Evolutionary conservation across 2,329 filamentous ascomycete genomes (phyloP).

Genomic region (Pyrenophora teres): DNA sequence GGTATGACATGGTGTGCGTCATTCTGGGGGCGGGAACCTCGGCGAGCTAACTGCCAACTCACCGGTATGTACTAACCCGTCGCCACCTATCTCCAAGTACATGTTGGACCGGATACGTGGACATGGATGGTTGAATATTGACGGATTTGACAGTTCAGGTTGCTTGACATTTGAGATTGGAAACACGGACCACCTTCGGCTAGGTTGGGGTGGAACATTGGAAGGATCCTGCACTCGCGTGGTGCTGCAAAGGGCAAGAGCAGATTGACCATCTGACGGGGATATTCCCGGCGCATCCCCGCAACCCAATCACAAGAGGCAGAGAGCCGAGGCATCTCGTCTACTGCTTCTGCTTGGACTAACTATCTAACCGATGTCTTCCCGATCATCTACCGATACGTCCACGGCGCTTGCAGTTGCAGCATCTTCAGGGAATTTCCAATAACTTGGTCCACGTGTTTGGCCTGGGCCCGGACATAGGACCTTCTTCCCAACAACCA

Average conservation of each 20-base stretch:
- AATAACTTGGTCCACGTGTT: too few species aligned
- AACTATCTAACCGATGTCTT: not conserved
- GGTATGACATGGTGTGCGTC: constrained; percentile 4
- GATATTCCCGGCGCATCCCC: constrained; percentile 4
- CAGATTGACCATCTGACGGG: constrained; percentile 2
- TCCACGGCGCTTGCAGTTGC: too few species aligned
- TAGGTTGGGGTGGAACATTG: not conserved
- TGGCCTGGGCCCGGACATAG: too few species aligned
- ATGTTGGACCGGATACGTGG: not conserved
- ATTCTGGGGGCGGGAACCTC: constrained; percentile 5
- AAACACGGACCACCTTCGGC: constrained; percentile 1
- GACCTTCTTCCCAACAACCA: too few species aligned
- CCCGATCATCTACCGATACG: too few species aligned
- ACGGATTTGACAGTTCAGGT: too few species aligned
- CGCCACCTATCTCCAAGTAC: not conserved
- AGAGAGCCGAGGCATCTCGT: constrained; percentile 6
- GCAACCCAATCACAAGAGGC: not conserved
- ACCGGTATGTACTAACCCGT: not conserved
- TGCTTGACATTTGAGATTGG: constrained; percentile 1
- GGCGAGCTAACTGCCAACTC: constrained; percentile 1
- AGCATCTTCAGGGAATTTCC: too few species aligned
- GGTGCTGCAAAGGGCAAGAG: constrained; percentile 1
- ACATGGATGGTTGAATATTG: too few species aligned
- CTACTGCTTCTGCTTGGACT: not conserved
- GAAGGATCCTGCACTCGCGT: constrained; percentile 7